These are phyloP conservation scores for Lachnellula willkommii DNA, from an alignment of 2,329 filamentous ascomycete species.

Conservation along the genomic window DNA sequence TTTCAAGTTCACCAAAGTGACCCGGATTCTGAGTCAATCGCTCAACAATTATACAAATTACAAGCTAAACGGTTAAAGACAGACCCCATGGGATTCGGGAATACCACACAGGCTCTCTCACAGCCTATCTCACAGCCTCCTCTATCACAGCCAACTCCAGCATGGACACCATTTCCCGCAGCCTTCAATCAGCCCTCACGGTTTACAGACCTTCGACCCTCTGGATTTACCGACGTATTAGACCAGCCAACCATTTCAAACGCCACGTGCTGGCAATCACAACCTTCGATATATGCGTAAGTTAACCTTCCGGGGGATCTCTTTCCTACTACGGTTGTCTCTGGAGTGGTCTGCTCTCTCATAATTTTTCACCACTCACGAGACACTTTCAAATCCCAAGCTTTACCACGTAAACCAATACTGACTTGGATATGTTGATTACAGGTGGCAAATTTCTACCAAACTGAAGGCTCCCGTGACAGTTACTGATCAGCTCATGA, in stretches of 20 bases:
- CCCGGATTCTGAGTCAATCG: no score
- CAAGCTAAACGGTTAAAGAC: constrained; percentile 3
- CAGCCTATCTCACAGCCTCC: constrained; percentile 15
- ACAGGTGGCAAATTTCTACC: constrained; percentile 27
- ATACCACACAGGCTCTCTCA: constrained; percentile 13
- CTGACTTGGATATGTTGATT: no score
- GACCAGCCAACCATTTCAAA: constrained; percentile 13
- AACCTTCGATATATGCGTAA: constrained; percentile 25
- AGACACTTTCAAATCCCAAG: no score
- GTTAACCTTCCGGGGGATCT: no score
- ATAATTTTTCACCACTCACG: no score
- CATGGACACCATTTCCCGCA: constrained; percentile 27
- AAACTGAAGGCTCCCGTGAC: constrained; percentile 28
- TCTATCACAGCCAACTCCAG: constrained; percentile 17
- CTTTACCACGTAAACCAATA: no score
- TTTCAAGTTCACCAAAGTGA: not conserved
- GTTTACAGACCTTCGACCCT: constrained; percentile 21
- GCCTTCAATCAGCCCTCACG: constrained; percentile 25
- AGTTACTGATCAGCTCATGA: constrained; percentile 27
- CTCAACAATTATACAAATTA: not conserved
- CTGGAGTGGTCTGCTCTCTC: no score
- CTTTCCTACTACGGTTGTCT: no score
- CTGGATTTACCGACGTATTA: constrained; percentile 23
- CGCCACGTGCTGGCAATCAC: constrained; percentile 26
- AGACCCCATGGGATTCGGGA: constrained; percentile 19